Evolutionary conservation across 768 basidiomycete species (phyloP).

Genomic region (Mycena epipterygia): DNA sequence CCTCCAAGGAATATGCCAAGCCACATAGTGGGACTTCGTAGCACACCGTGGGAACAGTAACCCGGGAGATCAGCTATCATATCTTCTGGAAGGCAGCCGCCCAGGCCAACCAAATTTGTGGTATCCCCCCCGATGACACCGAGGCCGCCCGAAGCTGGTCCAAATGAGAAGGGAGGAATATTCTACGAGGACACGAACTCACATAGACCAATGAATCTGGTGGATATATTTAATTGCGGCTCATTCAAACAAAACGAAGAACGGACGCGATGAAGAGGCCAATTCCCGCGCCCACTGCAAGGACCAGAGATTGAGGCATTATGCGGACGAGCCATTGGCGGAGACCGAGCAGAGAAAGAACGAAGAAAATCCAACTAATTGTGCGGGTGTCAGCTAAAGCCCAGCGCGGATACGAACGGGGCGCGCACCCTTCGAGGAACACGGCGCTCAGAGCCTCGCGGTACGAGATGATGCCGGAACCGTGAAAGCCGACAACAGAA

Average conservation of each 20-base stretch:
- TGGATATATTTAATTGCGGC: neutral
- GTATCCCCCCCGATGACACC: slow-evolving; percentile 83
- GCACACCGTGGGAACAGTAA: slow-evolving; percentile 74
- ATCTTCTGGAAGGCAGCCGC: slow-evolving; percentile 77
- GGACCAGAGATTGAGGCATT: slow-evolving; percentile 89
- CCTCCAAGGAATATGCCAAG: slow-evolving; percentile 88
- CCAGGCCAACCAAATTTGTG: slow-evolving; percentile 83
- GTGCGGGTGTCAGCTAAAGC: neutral
- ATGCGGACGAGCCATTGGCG: slow-evolving; percentile 94
- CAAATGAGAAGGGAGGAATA: slow-evolving; percentile 8
- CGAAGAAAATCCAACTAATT: slow-evolving; percentile 82
- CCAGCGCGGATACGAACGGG: neutral
- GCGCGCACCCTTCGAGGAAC: slow-evolving; percentile 84
- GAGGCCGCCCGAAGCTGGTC: slow-evolving; percentile 73
- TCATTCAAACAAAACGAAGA: neutral
- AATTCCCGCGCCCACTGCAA: slow-evolving; percentile 89
- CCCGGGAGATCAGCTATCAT: slow-evolving; percentile 58
- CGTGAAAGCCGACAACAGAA: slow-evolving; percentile 89
- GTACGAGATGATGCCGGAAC: slow-evolving; percentile 79
- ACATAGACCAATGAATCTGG: slow-evolving; percentile 82
- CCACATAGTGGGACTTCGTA: slow-evolving; percentile 87
- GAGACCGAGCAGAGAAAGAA: slow-evolving; percentile 84
- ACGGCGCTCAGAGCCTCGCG: slow-evolving; percentile 87
- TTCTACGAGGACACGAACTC: slow-evolving; percentile 36
- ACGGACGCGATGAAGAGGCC: slow-evolving; percentile 89